Evolutionary conservation across 2,329 filamentous ascomycete species (phyloP).

Genomic region (Sporothrix schenckii): DNA sequence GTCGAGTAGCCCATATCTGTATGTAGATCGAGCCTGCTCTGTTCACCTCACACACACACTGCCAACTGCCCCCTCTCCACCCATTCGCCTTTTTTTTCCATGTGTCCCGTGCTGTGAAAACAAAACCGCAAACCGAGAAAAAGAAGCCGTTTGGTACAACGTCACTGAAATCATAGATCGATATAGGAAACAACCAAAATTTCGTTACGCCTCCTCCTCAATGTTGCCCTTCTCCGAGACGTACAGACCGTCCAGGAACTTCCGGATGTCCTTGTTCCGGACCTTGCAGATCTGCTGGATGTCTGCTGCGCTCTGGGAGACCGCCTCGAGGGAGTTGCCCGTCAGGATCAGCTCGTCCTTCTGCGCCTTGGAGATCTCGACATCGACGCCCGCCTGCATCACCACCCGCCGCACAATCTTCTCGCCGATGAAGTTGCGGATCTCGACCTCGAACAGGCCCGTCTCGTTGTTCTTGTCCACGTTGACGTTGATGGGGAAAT

Average conservation of each 20-base stretch:
- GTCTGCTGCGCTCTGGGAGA: conserved; percentile 97
- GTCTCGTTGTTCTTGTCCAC: conserved; percentile 94
- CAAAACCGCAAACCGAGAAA: conserved; percentile 26
- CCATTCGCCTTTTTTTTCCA: neutral
- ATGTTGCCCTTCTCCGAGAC: conserved; percentile 99
- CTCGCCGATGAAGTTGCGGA: conserved; percentile 99
- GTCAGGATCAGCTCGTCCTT: conserved; percentile 96
- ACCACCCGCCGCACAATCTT: conserved; percentile 94
- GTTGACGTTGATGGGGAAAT: conserved; percentile 99
- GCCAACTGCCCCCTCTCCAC: neutral
- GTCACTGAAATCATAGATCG: conserved; percentile 19
- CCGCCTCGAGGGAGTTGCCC: conserved; percentile 95
- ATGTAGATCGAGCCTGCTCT: neutral
- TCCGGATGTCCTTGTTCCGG: conserved; percentile 99
- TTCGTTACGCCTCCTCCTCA: conserved; percentile 59
- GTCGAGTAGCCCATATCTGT: neutral
- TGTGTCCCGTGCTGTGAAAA: conserved; percentile 26
- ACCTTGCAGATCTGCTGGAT: conserved; percentile 99
- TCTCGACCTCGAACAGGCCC: conserved; percentile 88
- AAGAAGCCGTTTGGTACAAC: conserved; percentile 34
- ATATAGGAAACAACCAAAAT: conserved; percentile 20
- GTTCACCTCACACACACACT: neutral
- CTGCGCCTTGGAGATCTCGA: conserved; percentile 84
- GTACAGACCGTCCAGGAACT: conserved; percentile 99
- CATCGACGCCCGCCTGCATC: conserved; percentile 88